A percentile compares a stretch with the other conserved stretches of the same genome.
Conservation (phyloP, 495 filamentous ascomycete genomes). For the Neurospora tetrasperma region DNA sequence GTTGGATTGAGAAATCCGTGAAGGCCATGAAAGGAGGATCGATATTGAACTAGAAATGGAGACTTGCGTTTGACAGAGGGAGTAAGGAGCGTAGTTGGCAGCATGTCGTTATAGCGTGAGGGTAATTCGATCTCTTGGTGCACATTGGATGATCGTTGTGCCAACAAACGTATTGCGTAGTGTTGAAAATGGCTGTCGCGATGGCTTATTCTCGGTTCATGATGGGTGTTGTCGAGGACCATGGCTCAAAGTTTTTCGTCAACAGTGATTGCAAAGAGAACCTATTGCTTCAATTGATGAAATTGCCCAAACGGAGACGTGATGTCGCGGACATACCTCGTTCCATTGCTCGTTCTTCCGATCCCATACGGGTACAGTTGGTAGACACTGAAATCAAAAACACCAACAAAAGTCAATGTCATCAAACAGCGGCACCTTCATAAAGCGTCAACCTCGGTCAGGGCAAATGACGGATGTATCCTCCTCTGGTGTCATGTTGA, state of each 20-base stretch:
- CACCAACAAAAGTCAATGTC: neutral
- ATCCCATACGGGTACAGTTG: neutral
- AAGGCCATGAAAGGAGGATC: too few species aligned
- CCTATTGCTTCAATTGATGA: neutral
- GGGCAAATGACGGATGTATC: too few species aligned
- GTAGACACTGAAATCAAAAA: neutral
- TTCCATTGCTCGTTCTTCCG: neutral
- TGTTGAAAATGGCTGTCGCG: neutral
- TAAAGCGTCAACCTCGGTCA: neutral
- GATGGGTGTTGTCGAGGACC: neutral
- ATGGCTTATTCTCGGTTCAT: neutral
- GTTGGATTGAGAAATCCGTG: too few species aligned
- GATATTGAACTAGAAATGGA: neutral
- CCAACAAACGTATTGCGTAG: neutral
- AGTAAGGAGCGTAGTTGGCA: neutral
- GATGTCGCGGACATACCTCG: neutral
- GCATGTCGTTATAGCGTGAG: neutral
- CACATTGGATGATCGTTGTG: neutral
- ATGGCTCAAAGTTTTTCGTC: too few species aligned
- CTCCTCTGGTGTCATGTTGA: neutral
- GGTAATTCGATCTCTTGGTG: neutral
- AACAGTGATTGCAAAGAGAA: neutral
- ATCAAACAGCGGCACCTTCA: neutral
- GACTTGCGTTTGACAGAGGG: neutral
- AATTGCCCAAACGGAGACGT: neutral